Conservation (phyloP, 768 basidiomycete genomes). For the Pleurotus tuoliensis region DNA sequence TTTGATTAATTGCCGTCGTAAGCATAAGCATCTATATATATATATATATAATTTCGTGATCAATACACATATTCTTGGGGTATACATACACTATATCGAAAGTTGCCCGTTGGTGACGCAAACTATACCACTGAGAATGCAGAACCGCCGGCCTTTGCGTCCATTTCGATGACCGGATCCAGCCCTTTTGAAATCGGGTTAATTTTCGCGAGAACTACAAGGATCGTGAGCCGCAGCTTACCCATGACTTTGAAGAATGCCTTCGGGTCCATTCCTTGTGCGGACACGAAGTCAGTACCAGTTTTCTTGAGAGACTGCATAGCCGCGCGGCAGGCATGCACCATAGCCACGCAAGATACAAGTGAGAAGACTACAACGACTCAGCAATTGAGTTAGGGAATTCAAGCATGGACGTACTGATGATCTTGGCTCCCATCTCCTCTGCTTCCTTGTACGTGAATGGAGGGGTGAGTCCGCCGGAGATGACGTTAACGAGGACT, state of each 20-base stretch:
- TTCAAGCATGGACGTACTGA: conserved; percentile 18
- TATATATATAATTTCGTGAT: no score
- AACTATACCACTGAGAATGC: conserved; percentile 10
- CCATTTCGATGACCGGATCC: conserved; percentile 8
- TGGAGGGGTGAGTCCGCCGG: conserved; percentile 47
- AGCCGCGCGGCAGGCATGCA: conserved; percentile 45
- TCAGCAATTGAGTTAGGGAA: neutral
- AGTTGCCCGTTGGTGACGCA: no score
- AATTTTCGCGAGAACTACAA: neutral
- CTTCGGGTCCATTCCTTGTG: conserved; percentile 43
- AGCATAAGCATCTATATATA: neutral
- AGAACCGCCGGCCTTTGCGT: conserved; percentile 11
- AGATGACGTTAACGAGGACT: conserved; percentile 45
- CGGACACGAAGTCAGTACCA: conserved; percentile 39
- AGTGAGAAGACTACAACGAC: conserved; percentile 38
- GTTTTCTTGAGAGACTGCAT: conserved; percentile 45
- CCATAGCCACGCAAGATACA: conserved; percentile 42
- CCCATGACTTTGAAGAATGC: conserved; percentile 51
- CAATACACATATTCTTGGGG: no score
- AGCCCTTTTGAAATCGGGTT: conserved; percentile 1
- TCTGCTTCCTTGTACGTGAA: conserved; percentile 46
- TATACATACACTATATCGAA: no score
- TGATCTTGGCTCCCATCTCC: conserved; percentile 42
- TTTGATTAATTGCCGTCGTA: neutral
- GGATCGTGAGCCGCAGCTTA: conserved; percentile 10